phyloP scores from a whole-genome alignment of 2,329 filamentous ascomycete species.

The Hypoxylon sp. region DNA sequence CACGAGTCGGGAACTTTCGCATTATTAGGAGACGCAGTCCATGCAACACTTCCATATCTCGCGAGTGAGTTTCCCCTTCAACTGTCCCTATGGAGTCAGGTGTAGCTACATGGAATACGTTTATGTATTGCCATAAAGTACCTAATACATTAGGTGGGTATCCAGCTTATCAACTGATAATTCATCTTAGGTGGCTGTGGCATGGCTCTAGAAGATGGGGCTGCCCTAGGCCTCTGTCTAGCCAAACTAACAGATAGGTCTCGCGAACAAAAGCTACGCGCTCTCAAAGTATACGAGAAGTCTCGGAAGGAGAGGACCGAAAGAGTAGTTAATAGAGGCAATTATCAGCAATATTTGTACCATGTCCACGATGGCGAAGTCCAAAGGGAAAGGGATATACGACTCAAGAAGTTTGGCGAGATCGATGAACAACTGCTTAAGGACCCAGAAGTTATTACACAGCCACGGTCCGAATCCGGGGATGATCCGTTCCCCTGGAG shows the following conservation, averaged over 20 bases:
- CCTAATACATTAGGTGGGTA: too few species aligned
- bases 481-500: slow-evolving; percentile 61
- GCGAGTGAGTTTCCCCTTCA: slow-evolving; percentile 54
- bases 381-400: slow-evolving; percentile 67
- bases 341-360: slow-evolving; percentile 73
- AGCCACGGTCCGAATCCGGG: slow-evolving; percentile 53
- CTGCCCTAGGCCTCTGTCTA: slow-evolving; percentile 63
- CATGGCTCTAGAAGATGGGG: slow-evolving; percentile 74
- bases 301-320: slow-evolving; percentile 72
- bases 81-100: background rate
- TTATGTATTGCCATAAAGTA: background rate
- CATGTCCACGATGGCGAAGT: slow-evolving; percentile 72
- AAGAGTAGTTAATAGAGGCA: slow-evolving; percentile 71
- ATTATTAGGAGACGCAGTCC: slow-evolving; percentile 74
- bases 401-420: slow-evolving; percentile 53
- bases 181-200: slow-evolving; percentile 61
- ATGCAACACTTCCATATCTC: slow-evolving; percentile 75
- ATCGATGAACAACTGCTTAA: slow-evolving; percentile 44
- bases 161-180: slow-evolving; percentile 8
- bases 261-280: slow-evolving; percentile 54
- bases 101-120: background rate
- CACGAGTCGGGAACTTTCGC: slow-evolving; percentile 70
- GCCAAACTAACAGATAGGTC: slow-evolving; percentile 61
- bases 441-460: slow-evolving; percentile 25
- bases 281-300: slow-evolving; percentile 67